Evolutionary conservation across 352 stramenopile species (phyloP).

Genomic region (Pythium pyrilobum): DNA sequence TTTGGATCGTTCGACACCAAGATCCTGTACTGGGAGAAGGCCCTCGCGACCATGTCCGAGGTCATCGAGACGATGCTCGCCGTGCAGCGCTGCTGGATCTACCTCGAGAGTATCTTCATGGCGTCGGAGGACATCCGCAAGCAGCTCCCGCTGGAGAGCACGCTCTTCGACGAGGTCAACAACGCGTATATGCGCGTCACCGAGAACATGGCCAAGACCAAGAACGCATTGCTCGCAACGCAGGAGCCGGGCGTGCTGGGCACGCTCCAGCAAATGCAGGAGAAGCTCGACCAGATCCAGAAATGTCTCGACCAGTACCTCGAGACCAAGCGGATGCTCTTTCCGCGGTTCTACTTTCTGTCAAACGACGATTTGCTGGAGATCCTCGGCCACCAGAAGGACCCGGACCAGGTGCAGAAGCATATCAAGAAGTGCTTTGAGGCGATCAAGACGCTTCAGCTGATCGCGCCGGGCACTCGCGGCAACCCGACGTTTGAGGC

Average conservation of each 20-base stretch:
- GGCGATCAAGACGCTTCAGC: slow-evolving; percentile 76
- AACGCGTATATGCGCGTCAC: slow-evolving; percentile 70
- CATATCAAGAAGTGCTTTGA: slow-evolving; percentile 92
- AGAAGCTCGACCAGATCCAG: slow-evolving; percentile 85
- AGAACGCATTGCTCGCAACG: slow-evolving; percentile 70
- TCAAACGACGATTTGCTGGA: slow-evolving; percentile 88
- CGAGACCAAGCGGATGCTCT: slow-evolving; percentile 85
- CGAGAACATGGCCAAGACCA: slow-evolving; percentile 65
- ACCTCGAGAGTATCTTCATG: slow-evolving; percentile 95
- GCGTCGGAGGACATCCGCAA: slow-evolving; percentile 93
- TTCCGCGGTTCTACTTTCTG: slow-evolving; percentile 85
- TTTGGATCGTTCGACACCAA: slow-evolving; percentile 87
- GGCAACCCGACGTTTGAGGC: slow-evolving; percentile 87
- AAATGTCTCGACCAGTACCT: slow-evolving; percentile 87
- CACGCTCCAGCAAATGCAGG: slow-evolving; percentile 77
- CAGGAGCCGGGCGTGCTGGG: slow-evolving; percentile 51
- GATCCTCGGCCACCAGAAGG: slow-evolving; percentile 84
- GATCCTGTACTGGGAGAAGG: slow-evolving; percentile 88
- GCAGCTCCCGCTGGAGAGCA: slow-evolving; percentile 85
- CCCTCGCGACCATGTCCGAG: slow-evolving; percentile 83
- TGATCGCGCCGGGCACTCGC: slow-evolving; percentile 57
- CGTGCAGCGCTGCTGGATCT: slow-evolving; percentile 94
- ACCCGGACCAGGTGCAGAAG: slow-evolving; percentile 86
- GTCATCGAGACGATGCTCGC: slow-evolving; percentile 86
- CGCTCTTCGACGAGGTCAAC: slow-evolving; percentile 87